These are phyloP conservation scores for Keithomyces neogunnii DNA, from an alignment of 2,329 filamentous ascomycete species.

Conservation along the genomic window DNA sequence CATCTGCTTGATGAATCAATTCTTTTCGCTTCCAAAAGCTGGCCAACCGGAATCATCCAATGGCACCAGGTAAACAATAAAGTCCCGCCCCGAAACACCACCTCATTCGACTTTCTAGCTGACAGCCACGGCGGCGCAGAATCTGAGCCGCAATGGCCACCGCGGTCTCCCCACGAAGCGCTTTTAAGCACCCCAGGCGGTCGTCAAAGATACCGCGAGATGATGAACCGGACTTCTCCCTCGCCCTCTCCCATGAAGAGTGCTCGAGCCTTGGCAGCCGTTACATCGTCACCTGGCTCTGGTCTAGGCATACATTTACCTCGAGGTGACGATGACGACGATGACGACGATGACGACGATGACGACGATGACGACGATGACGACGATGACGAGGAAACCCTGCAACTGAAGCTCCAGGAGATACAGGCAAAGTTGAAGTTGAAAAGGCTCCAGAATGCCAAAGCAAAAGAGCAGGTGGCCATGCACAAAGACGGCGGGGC, in stretches of 20 bases:
- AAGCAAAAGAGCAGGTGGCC: conserved; percentile 11
- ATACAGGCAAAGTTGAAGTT: conserved; percentile 83
- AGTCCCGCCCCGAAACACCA: not conserved
- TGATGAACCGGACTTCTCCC: conserved; percentile 57
- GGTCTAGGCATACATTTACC: conserved; percentile 25
- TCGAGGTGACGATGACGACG: conserved; percentile 25
- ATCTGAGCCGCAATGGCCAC: conserved; percentile 54
- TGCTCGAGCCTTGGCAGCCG: conserved; percentile 10
- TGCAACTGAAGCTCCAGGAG: conserved; percentile 77
- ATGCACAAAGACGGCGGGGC: conserved; percentile 14
- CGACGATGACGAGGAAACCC: conserved; percentile 79
- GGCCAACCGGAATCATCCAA: not conserved
- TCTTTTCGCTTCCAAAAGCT: not conserved
- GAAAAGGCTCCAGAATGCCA: conserved; percentile 69
- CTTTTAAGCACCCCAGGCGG: conserved; percentile 66
- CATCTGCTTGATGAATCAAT: not conserved
- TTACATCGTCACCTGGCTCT: conserved; percentile 11
- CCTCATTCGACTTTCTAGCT: conserved; percentile 1
- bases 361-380: conserved; percentile 31
- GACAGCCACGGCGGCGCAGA: conserved; percentile 14
- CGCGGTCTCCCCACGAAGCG: conserved; percentile 56
- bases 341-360: conserved; percentile 51
- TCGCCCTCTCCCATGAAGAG: conserved; percentile 52
- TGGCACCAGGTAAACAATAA: conserved; percentile 10
- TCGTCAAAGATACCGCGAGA: conserved; percentile 63